These are phyloP conservation scores for Tolypocladium pustulatum DNA, from an alignment of 2,329 filamentous ascomycete genomes.

Conservation along the genomic window DNA sequence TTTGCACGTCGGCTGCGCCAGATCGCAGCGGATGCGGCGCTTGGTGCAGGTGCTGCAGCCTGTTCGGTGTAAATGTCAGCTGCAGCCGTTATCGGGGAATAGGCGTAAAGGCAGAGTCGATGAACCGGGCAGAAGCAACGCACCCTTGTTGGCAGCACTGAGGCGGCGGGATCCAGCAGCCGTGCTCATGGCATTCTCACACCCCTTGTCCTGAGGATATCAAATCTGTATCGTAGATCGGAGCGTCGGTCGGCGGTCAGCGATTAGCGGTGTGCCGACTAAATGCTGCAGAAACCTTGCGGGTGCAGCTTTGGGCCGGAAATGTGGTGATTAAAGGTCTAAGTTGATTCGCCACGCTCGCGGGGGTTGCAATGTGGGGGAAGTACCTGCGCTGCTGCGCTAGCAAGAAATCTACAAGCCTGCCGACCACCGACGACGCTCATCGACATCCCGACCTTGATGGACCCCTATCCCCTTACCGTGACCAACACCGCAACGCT, in stretches of 20 bases:
- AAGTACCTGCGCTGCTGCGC: neutral
- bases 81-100: neutral
- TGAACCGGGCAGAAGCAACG: neutral
- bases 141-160: neutral
- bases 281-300: neutral
- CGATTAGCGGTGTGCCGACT: neutral
- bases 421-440: no score
- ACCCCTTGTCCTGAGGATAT: neutral
- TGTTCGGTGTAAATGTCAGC: neutral
- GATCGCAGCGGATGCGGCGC: constrained; percentile 18
- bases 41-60: constrained; percentile 16
- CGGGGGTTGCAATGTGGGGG: neutral
- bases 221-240: neutral
- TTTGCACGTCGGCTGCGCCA: constrained; percentile 11
- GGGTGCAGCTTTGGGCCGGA: neutral
- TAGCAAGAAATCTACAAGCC: neutral
- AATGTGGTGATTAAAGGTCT: neutral
- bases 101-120: neutral
- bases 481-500: neutral
- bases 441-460: no score
- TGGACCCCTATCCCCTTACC: no score
- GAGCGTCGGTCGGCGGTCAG: neutral
- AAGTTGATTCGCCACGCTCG: constrained; percentile 1
- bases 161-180: neutral
- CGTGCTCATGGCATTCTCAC: neutral